Base-by-base conservation (phyloP, 2,329 filamentous ascomycete species). In the Didymella glomerata region DNA sequence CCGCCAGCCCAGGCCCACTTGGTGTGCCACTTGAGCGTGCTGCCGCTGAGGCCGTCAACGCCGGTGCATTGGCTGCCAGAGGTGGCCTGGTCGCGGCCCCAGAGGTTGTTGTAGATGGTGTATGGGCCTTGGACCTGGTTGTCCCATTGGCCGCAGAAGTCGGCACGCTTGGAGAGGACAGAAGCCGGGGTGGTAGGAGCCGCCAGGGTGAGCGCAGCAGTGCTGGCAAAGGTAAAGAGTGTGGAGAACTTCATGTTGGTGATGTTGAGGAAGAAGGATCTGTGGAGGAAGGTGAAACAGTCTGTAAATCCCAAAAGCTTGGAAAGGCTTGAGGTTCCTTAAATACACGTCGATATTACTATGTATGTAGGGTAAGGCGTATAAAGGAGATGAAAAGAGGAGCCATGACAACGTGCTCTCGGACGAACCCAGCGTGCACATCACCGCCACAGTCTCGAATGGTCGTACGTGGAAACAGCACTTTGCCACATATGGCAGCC, bases 21-120 rank as follows among this genome's bases (percentile, higher is more conserved):
- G 5, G 80, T 79, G 64, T 78, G 73, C 81, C 81, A 83, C 49
- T 74, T 74, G 16, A 83, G 67, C 5, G 71, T 76, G 49, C 42
- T 69, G 28, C 75, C 75, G 48, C 65, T 73, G 30, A 79, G 64
- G 52, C 76, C 70, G 55, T 79, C 75, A 56, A 81, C 75, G 27
- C 74, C 77, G 24, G 80, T 79, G 73, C 81, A 83, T 66, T 83
- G 81, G 2, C 70, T 78, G 27, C 82, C 82, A 4, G 79, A 79
- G 4, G 69, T 74, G 9, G 80, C 81, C 44, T 68, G 56, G 32
- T 45, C 66, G 41, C 70, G 57, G 61, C 79, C 80, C 81, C 81
- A 84, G 28, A 82, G 76, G 71, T 82, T 77, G 59, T 76, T 74
- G 67, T 76, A 76, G 46, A 72, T 58, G n/a, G 72, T 76, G 63